These are phyloP conservation scores for Ophiostoma sp. DNA, from an alignment of 2,329 filamentous ascomycete genomes.

Conservation along the genomic window DNA sequence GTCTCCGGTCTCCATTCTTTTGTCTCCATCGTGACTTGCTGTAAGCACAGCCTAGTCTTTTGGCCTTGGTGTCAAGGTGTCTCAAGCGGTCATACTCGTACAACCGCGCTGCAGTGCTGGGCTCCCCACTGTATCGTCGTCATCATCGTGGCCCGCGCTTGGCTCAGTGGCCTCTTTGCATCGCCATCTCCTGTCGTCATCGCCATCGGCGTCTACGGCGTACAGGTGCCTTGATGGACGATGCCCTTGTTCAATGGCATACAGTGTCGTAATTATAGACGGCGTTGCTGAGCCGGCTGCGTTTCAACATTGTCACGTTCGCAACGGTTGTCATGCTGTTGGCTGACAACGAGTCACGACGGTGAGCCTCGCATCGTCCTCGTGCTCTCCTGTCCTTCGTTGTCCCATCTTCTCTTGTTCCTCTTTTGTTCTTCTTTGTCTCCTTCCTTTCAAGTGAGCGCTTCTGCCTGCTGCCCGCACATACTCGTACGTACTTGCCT, in stretches of 20 bases:
- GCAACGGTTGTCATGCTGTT: neutral
- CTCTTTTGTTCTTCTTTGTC: neutral
- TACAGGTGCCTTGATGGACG: neutral
- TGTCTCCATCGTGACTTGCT: conserved; percentile 1
- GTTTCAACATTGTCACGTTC: too few species aligned
- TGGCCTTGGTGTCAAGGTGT: too few species aligned
- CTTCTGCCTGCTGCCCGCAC: neutral
- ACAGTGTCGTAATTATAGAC: neutral
- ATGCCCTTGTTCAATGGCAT: neutral
- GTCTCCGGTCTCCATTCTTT: neutral
- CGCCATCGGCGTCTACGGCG: neutral
- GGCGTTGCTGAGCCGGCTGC: too few species aligned
- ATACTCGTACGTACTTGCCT: neutral
- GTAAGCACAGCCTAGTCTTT: neutral
- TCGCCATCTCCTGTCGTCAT: neutral
- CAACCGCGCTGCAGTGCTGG: too few species aligned
- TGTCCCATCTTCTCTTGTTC: neutral
- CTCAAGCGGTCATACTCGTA: too few species aligned
- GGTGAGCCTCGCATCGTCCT: neutral
- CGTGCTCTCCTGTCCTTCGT: neutral
- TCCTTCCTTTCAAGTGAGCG: neutral
- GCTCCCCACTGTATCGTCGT: neutral
- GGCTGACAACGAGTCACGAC: neutral
- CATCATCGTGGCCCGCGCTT: neutral
- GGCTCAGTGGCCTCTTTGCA: conserved; percentile 10